A percentile compares a stretch with the other conserved stretches of the same genome.
Conservation (phyloP, 805 yeast genomes). For the Limtongia smithiae region DNA sequence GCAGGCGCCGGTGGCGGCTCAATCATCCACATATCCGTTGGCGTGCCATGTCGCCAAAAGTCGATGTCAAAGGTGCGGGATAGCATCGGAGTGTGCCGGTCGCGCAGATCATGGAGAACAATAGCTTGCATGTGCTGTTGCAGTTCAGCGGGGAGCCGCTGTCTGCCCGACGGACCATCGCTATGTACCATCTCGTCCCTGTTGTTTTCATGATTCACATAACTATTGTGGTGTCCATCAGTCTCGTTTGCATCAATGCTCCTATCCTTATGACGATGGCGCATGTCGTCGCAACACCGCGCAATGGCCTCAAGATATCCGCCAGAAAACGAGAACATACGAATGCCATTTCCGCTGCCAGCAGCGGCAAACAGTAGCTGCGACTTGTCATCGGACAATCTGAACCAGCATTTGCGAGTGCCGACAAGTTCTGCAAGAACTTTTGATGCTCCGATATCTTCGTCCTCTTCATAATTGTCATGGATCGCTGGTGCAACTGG, state of each 20-base stretch:
- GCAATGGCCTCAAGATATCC: not conserved
- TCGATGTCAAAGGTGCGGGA: slow-evolving; percentile 6
- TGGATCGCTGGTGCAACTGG: not conserved
- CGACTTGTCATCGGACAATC: slow-evolving; percentile 4
- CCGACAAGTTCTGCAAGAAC: not conserved
- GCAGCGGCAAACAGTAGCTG: slow-evolving; percentile 9
- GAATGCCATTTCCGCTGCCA: slow-evolving; percentile 1
- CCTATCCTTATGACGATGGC: no score
- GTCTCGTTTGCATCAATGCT: no score
- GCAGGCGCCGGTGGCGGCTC: not conserved
- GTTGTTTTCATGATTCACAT: not conserved
- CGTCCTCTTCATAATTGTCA: slow-evolving; percentile 16
- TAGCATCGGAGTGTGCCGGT: slow-evolving; percentile 6
- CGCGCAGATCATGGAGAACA: slow-evolving; percentile 7
- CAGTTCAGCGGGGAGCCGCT: not conserved
- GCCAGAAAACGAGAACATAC: slow-evolving; percentile 14
- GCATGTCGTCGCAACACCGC: not conserved
- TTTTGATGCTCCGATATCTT: slow-evolving; percentile 14
- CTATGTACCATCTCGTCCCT: not conserved
- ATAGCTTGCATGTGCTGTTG: slow-evolving; percentile 6
- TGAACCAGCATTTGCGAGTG: not conserved
- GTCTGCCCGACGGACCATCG: not conserved
- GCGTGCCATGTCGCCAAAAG: not conserved
- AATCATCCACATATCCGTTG: slow-evolving; percentile 10
- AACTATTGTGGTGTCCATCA: no score